Base-by-base conservation (phyloP, 345 rosid species). In the Linum trigynum region DNA sequence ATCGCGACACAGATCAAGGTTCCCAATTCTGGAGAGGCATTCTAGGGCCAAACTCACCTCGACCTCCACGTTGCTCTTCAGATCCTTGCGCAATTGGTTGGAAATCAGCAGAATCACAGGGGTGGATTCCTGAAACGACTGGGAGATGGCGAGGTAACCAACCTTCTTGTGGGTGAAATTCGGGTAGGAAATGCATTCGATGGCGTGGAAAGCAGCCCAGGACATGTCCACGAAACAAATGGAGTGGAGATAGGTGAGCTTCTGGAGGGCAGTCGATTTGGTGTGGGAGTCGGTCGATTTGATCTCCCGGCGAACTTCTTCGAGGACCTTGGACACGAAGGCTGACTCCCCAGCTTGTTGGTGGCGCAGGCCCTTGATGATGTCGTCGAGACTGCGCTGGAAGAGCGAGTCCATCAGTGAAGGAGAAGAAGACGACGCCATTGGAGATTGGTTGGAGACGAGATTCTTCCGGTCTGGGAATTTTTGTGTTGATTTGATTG, bases 231-330 rank as follows among this genome's bases (percentile, higher is more conserved):
- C 71, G 70, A 78, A 85, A 72, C 85, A 76, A 73, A 94, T 79
- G 32, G 96, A 79, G 68, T 78, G 78, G 76, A 94, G 91, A 75
- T 86, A 94, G 3, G 90, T 72, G 53, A 94, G 95, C 73, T 94
- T 94, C 66, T 84, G 89, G 43, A 94, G 91, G 37, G 97, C 99
- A 16, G 74, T 67, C 66, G 99, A 85, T 79, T 94, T 94, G 71
- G 91, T 94, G 65, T 79, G 80, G 68, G 78, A 73, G 79, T 94
- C 96, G 35, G 96, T 90, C 55, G 82, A 76, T 66, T 84, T 94
- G 77, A 90, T 85, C 79, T 90, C 97, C n/a, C 85, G 80, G 9
- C 95, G 89, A 77, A 90, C 85, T 72, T 94, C 96, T 41, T 90
- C 99, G 57, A 86, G 23, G 40, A 83, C 77, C 75, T 79, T 86